Conservation (phyloP, 2,329 filamentous ascomycete species). For the Talaromyces amestolkiae region DNA sequence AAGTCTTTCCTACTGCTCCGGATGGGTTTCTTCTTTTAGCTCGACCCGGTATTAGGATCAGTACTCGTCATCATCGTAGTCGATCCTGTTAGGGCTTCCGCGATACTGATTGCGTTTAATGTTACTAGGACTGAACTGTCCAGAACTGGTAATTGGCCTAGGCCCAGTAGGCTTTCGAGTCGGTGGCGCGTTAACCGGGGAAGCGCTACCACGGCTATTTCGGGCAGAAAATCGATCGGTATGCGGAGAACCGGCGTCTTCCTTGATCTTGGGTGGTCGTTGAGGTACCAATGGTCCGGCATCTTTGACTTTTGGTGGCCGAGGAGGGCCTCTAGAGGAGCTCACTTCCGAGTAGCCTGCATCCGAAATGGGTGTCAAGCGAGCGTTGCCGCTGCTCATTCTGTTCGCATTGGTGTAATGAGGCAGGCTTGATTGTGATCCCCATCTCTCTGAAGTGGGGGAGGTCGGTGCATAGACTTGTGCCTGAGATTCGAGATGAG, state of each 20-base stretch:
- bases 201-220: slow-evolving; percentile 28
- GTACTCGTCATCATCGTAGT: slow-evolving; percentile 21
- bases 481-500: slow-evolving; percentile 60
- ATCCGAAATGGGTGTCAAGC: slow-evolving; percentile 49
- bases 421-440: slow-evolving; percentile 43
- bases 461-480: slow-evolving; percentile 50
- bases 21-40: neutral
- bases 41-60: neutral
- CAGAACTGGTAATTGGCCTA: slow-evolving; percentile 34
- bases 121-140: slow-evolving; percentile 26
- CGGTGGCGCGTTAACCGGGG: slow-evolving; percentile 26
- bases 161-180: slow-evolving; percentile 42
- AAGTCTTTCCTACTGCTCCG: too few relatives aligned
- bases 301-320: slow-evolving; percentile 55
- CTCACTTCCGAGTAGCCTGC: slow-evolving; percentile 45
- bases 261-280: slow-evolving; percentile 41
- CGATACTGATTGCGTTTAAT: slow-evolving; percentile 32
- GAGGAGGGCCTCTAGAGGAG: slow-evolving; percentile 44
- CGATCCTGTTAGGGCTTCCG: slow-evolving; percentile 32
- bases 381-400: slow-evolving; percentile 37
- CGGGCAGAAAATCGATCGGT: slow-evolving; percentile 43
- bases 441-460: slow-evolving; percentile 47
- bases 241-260: slow-evolving; percentile 38
- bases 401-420: slow-evolving; percentile 31
- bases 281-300: slow-evolving; percentile 60